Conservation (phyloP, 306 rosid species). For the Ceratonia siliqua region DNA sequence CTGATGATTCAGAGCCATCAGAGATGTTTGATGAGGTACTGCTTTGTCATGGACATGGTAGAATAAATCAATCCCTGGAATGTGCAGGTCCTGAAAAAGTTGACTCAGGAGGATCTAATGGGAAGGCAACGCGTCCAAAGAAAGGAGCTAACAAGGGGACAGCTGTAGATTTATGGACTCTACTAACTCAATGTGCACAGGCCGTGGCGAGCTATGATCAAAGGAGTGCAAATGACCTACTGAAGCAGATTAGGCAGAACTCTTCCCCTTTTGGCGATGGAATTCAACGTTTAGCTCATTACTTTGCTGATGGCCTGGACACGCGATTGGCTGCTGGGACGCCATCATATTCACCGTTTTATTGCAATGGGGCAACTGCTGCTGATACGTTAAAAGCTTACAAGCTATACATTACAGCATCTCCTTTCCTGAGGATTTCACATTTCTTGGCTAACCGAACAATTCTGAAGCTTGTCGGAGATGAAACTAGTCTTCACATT, state of each 20-base stretch:
- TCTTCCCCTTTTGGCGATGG: slow-evolving; percentile 71
- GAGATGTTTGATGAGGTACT: slow-evolving; percentile 54
- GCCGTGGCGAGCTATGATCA: slow-evolving; percentile 68
- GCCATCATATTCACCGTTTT: slow-evolving; percentile 36
- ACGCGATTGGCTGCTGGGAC: slow-evolving; percentile 54
- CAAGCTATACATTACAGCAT: slow-evolving; percentile 52
- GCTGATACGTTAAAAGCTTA: slow-evolving; percentile 64
- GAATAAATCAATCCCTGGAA: slow-evolving; percentile 6
- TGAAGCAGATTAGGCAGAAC: slow-evolving; percentile 62
- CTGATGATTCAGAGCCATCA: slow-evolving; percentile 36
- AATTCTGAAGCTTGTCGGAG: slow-evolving; percentile 41
- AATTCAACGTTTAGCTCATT: slow-evolving; percentile 69
- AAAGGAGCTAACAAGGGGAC: slow-evolving; percentile 46
- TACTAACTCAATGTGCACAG: slow-evolving; percentile 73
- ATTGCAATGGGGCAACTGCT: slow-evolving; percentile 40
- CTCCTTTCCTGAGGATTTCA: slow-evolving; percentile 68
- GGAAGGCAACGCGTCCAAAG: slow-evolving; percentile 46
- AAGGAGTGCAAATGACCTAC: slow-evolving; percentile 54
- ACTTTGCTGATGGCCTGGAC: slow-evolving; percentile 69
- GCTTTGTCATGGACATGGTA: slow-evolving; percentile 33
- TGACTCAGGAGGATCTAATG: slow-evolving; percentile 41
- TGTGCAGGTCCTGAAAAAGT: slow-evolving; percentile 5
- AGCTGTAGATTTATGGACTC: slow-evolving; percentile 61
- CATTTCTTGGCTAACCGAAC: slow-evolving; percentile 62
- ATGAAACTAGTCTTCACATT: slow-evolving; percentile 54